Base-by-base conservation (phyloP, 208 protist species). In the Trypanosoma melophagium region DNA sequence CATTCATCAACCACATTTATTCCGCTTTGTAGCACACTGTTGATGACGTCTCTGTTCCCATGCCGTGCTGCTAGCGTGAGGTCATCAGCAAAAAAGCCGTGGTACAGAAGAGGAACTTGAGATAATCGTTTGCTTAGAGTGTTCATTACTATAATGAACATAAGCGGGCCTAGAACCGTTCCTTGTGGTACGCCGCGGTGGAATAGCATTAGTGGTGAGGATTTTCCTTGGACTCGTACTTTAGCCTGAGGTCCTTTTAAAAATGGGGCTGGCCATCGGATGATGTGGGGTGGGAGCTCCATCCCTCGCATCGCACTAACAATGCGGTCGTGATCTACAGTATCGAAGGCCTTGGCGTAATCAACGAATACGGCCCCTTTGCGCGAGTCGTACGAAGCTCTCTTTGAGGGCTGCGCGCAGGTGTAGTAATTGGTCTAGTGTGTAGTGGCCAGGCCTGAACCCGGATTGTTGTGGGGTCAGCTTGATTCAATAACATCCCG, bases 131-230 rank as follows among this genome's bases (percentile, higher is more conserved):
- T 3, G 42, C 66, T 51, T n/a, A 73, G 52, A 13, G 72, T 45
- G 47, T 73, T 59, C 59, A 73, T 53, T 12, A 61, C 65, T 31
- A 73, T 77, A 38, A 67, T 77, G 44, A 72, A 67, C 25, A 77
- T 42, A 0, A 72, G 65, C 0, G 72, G 72, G 19, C 66, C 66
- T n/a, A 73, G 62, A 13, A 68, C 57, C 9, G 72, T 73, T 38
- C 66, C 72, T 50, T 72, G 72, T 7, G 72, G 72, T 3, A 72
- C 66, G 12, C 72, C 72, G 38, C 49, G 7, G 22, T 17, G 14
- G 28, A 72, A 77, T 4, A 21, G 42, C 12, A 41, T 1, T 44
- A 7, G 31, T 12, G 16, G 3, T 10, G 72, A 77, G 7, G 8
- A 5, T 8, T 16, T 38, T 7, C 60, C 0, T 1, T 42, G 7